Percentiles rank a stretch among this genome's conserved stretches.
These are phyloP conservation scores for Spathaspora sp. DNA, from an alignment of 1,139 yeast genomes.

Conservation along the genomic window DNA sequence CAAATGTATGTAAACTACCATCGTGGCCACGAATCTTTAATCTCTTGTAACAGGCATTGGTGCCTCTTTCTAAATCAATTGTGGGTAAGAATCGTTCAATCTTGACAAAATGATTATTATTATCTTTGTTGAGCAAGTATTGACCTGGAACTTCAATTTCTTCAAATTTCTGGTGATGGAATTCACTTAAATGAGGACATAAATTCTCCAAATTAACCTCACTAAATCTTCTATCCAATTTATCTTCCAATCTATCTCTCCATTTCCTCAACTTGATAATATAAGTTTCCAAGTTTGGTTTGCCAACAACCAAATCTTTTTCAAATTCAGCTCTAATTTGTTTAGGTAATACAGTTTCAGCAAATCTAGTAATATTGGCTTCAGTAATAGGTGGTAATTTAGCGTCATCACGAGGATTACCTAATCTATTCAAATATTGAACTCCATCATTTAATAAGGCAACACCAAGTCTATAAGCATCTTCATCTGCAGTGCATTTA, in stretches of 20 bases:
- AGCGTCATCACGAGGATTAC: slow-evolving; percentile 85
- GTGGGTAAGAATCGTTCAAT: slow-evolving; percentile 91
- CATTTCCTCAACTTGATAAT: slow-evolving; percentile 81
- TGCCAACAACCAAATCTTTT: slow-evolving; percentile 81
- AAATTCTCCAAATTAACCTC: slow-evolving; percentile 82
- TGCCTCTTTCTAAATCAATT: slow-evolving; percentile 84
- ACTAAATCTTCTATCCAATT: slow-evolving; percentile 77
- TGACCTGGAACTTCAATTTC: slow-evolving; percentile 98
- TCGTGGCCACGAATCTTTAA: slow-evolving; percentile 91
- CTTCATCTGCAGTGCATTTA: slow-evolving; percentile 94
- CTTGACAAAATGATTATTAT: slow-evolving; percentile 83
- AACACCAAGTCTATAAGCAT: slow-evolving; percentile 88
- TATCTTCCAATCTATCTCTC: slow-evolving; percentile 91
- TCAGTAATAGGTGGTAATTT: slow-evolving; percentile 90
- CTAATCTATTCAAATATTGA: slow-evolving; percentile 78
- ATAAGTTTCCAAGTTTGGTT: slow-evolving; percentile 88
- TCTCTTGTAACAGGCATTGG: slow-evolving; percentile 89
- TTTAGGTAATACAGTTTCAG: slow-evolving; percentile 89
- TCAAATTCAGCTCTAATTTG: slow-evolving; percentile 90
- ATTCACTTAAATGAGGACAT: slow-evolving; percentile 93
- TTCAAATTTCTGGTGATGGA: slow-evolving; percentile 97
- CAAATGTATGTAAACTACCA: slow-evolving; percentile 88
- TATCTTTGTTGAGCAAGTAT: slow-evolving; percentile 79
- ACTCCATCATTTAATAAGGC: slow-evolving; percentile 94
- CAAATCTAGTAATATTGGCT: slow-evolving; percentile 83